Percentiles rank a stretch among this genome's conserved stretches.
Conservation (phyloP, 2,329 filamentous ascomycete species). For the Claviceps sp. region DNA sequence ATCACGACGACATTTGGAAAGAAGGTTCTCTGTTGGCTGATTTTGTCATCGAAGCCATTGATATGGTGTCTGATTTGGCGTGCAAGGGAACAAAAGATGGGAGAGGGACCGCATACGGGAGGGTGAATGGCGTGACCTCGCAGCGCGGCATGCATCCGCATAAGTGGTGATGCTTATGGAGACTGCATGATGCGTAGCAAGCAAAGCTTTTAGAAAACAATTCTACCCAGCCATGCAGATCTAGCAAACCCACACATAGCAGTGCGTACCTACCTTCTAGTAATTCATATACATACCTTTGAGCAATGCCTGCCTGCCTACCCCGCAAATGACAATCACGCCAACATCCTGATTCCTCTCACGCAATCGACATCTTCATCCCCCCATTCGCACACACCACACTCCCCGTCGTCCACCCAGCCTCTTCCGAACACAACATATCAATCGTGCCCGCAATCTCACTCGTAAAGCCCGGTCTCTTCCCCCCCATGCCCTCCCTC, state of each 20-base stretch:
- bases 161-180: too few species aligned
- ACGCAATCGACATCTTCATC: slow-evolving; percentile 26
- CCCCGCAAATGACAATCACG: too few species aligned
- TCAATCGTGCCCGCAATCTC: slow-evolving; percentile 59
- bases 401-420: slow-evolving; percentile 56
- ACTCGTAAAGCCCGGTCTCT: slow-evolving; percentile 20
- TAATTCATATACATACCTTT: too few species aligned
- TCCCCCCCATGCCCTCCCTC: slow-evolving; percentile 19
- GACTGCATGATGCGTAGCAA: too few species aligned
- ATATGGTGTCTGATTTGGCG: not conserved
- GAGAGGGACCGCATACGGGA: not conserved
- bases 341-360: too few species aligned
- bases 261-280: too few species aligned
- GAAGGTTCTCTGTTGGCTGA: slow-evolving; percentile 2
- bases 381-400: slow-evolving; percentile 58
- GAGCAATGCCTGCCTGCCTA: too few species aligned
- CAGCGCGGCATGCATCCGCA: not conserved
- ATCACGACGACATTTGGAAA: slow-evolving; percentile 2
- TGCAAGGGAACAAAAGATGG: not conserved
- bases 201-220: too few species aligned
- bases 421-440: slow-evolving; percentile 55
- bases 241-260: too few species aligned
- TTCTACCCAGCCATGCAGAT: too few species aligned
- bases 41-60: not conserved
- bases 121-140: not conserved